phyloP scores from a whole-genome alignment of 805 yeast genomes.

The Yamadazyma akitaensis region DNA sequence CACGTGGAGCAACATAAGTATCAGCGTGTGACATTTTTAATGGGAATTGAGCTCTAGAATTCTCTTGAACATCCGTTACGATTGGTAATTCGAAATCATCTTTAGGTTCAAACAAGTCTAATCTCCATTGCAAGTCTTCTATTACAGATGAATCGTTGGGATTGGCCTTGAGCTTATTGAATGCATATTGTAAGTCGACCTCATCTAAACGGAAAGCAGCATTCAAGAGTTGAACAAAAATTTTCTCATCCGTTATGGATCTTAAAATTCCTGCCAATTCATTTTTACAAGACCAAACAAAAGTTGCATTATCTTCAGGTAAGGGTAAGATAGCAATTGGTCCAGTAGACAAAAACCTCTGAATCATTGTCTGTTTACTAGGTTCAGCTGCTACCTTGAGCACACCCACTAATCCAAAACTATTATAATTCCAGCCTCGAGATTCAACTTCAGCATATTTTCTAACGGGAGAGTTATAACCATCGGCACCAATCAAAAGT shows the following conservation, averaged over 20 bases:
- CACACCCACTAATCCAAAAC: constrained; percentile 92
- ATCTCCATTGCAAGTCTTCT: constrained; percentile 74
- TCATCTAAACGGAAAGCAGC: constrained; percentile 82
- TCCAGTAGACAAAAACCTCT: constrained; percentile 85
- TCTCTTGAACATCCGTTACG: constrained; percentile 53
- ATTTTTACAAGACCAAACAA: constrained; percentile 91
- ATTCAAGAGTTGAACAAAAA: constrained; percentile 70
- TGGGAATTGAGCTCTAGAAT: constrained; percentile 85
- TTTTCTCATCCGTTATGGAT: constrained; percentile 49
- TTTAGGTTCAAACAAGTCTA: constrained; percentile 20
- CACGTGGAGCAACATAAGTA: constrained; percentile 74
- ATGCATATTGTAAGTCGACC: constrained; percentile 73
- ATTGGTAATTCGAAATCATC: constrained; percentile 61
- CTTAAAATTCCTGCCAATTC: constrained; percentile 63
- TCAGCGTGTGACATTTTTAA: constrained; percentile 87
- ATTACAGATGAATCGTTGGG: constrained; percentile 47
- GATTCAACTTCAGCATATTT: constrained; percentile 76
- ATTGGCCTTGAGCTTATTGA: constrained; percentile 35
- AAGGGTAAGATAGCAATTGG: constrained; percentile 90
- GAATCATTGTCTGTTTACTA: constrained; percentile 79
- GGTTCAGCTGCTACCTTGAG: constrained; percentile 64
- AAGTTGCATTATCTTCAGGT: constrained; percentile 80
- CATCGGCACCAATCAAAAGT: constrained; percentile 92
- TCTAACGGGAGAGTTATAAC: constrained; percentile 90
- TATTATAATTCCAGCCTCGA: constrained; percentile 87